Percentiles rank a stretch among this genome's conserved stretches.
These are phyloP conservation scores for Vitis rupestris DNA, from an alignment of 164 flowering plant species.

Conservation along the genomic window DNA sequence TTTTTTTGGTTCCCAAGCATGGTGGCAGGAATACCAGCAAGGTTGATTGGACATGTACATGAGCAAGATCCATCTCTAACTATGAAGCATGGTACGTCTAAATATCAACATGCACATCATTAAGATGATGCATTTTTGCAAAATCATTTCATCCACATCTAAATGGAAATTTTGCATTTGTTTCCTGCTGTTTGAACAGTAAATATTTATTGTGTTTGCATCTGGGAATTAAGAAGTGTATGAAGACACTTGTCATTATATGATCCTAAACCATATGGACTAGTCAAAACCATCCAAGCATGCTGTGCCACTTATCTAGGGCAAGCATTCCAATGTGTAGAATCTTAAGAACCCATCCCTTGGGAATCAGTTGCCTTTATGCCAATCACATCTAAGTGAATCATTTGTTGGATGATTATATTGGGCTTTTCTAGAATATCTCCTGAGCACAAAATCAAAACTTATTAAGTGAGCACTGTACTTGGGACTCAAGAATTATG, in stretches of 20 bases:
- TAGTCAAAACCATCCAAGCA: background rate
- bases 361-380: background rate
- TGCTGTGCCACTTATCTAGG: background rate
- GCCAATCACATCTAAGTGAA: background rate
- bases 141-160: background rate
- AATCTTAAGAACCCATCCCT: background rate
- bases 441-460: too few relatives aligned
- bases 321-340: background rate
- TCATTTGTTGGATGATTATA: background rate
- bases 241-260: background rate
- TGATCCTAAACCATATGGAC: background rate
- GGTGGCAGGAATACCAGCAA: constrained; percentile 82
- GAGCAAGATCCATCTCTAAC: constrained; percentile 78
- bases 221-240: background rate
- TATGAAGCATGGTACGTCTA: constrained; percentile 77
- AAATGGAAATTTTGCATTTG: background rate
- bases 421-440: background rate
- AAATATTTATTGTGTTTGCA: background rate
- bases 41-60: constrained; percentile 60
- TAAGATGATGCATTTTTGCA: background rate
- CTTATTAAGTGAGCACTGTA: background rate
- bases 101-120: background rate
- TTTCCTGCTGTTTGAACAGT: background rate
- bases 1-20: constrained; percentile 42
- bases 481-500: background rate